Percentiles rank a stretch among this genome's conserved stretches.
These are phyloP conservation scores for Cadophora gregata DNA, from an alignment of 2,329 filamentous ascomycete genomes.

Conservation along the genomic window DNA sequence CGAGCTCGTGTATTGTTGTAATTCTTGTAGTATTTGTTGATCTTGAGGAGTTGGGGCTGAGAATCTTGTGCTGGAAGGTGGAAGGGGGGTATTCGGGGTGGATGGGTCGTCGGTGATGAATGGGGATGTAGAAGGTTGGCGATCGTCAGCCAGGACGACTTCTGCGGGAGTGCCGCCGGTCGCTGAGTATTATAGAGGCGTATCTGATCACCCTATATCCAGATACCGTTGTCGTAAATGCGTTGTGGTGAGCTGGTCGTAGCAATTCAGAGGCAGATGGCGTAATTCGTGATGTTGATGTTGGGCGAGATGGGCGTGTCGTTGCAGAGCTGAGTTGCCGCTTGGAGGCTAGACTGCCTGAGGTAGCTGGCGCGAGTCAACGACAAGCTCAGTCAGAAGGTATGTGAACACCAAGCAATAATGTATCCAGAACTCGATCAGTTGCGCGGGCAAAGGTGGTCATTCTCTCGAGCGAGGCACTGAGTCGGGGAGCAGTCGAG, in stretches of 20 bases:
- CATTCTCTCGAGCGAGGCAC: slow-evolving; percentile 24
- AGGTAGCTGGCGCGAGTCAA: slow-evolving; percentile 11
- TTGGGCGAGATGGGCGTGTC: not conserved
- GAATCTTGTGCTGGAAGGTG: slow-evolving; percentile 54
- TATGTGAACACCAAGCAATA: slow-evolving; percentile 22
- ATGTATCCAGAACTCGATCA: slow-evolving; percentile 22
- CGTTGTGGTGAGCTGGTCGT: slow-evolving; percentile 18
- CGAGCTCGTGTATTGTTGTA: slow-evolving; percentile 34
- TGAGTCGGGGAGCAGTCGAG: slow-evolving; percentile 1
- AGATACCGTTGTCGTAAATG: slow-evolving; percentile 25
- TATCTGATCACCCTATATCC: slow-evolving; percentile 25
- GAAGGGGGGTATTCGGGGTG: slow-evolving; percentile 58
- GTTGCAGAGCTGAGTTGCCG: slow-evolving; percentile 16
- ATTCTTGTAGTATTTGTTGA: slow-evolving; percentile 32
- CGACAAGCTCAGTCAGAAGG: slow-evolving; percentile 24
- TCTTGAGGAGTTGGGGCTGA: slow-evolving; percentile 48
- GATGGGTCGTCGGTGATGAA: slow-evolving; percentile 71
- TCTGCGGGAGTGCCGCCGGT: slow-evolving; percentile 55
- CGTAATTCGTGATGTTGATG: not conserved
- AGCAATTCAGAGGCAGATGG: slow-evolving; percentile 21
- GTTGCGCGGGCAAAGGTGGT: slow-evolving; percentile 18
- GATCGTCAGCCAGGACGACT: slow-evolving; percentile 78
- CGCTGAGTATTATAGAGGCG: slow-evolving; percentile 21
- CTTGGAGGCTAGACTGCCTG: slow-evolving; percentile 13
- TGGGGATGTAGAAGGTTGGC: slow-evolving; percentile 59